These are phyloP conservation scores for Ascochyta lentis DNA, from an alignment of 2,329 filamentous ascomycete genomes.

Conservation along the genomic window DNA sequence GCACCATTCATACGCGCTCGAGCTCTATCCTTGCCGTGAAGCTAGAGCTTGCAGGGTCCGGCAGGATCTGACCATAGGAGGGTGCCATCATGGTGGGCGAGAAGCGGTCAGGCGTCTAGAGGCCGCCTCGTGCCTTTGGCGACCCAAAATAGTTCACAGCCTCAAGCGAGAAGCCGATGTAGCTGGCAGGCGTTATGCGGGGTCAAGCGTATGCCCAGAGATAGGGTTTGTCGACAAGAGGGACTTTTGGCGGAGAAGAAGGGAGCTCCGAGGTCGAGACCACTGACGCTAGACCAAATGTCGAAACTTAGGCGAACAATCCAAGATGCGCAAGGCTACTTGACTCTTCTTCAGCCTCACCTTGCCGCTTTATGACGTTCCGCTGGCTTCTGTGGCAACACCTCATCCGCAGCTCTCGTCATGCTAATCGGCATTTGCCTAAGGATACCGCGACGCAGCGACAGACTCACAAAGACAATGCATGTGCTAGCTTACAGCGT, in stretches of 20 bases:
- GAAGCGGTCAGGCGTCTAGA: slow-evolving; percentile 12
- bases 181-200: background rate
- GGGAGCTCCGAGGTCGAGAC: slow-evolving; percentile 6
- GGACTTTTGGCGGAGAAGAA: slow-evolving; percentile 1
- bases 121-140: slow-evolving; percentile 5
- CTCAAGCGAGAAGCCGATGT: background rate
- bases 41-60: too few relatives aligned
- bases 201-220: background rate
- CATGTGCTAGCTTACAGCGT: too few relatives aligned
- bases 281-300: slow-evolving; percentile 1
- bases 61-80: background rate
- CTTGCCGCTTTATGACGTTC: slow-evolving; percentile 1
- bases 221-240: background rate
- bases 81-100: slow-evolving; percentile 10
- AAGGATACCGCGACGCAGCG: background rate
- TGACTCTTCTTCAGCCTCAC: slow-evolving; percentile 9
- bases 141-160: slow-evolving; percentile 1
- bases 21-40: too few relatives aligned
- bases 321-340: slow-evolving; percentile 1
- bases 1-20: background rate
- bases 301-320: background rate
- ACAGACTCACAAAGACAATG: background rate
- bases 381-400: background rate
- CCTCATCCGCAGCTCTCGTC: background rate
- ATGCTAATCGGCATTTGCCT: background rate